Base-by-base conservation (phyloP, 257 asterid species). In the Petunia secreta region DNA sequence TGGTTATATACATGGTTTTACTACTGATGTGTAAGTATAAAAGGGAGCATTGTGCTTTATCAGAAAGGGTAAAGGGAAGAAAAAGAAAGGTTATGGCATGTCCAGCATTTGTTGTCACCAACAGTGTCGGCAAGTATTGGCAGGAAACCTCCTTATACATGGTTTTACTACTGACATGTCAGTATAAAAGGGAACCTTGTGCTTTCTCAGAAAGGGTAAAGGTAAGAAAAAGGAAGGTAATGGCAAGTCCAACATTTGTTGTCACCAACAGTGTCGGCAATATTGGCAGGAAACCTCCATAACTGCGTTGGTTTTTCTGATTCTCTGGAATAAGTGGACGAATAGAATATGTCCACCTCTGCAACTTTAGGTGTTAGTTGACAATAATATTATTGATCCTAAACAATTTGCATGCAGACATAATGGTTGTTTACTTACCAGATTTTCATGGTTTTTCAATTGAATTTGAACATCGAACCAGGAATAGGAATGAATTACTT, bases 401-500 rank as follows among this genome's bases (percentile, higher is more conserved):
- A 46, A 46, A 46, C 59, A 8, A 46, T 71, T 71, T 25, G 40
- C 60, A 48, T 71, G 50, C 48, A 34, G 50, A 71, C 16, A 48
- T 48, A 71, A 50, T 10, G 43, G 41, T 71, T 71, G 59, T 40
- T 8, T n/a, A 46, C 76, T 46, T 69, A 16, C 9, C 58, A 25
- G 40, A 25, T 46, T 16, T 15, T 46, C 16, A 5, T 16, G 38
- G 75, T 1, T 68, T 16, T n/a, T 68, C 57, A 71, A 71, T 71
- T 71, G 77, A 48, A 46, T 71, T 71, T 71, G 77, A 71, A 46
- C 77, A 71, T 71, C 25, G 11, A 71, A 71, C 34, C 34, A 46
- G 77, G 16, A 71, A 25, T 8, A 69, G 57, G 8, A 25, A 69
- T 69, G 48, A 44, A 25, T 46, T 46, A 69, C 76, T 71, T 48